Evolutionary conservation across 441 rosid genomes (phyloP).

Genomic region (Hypseocharis bilobata): DNA sequence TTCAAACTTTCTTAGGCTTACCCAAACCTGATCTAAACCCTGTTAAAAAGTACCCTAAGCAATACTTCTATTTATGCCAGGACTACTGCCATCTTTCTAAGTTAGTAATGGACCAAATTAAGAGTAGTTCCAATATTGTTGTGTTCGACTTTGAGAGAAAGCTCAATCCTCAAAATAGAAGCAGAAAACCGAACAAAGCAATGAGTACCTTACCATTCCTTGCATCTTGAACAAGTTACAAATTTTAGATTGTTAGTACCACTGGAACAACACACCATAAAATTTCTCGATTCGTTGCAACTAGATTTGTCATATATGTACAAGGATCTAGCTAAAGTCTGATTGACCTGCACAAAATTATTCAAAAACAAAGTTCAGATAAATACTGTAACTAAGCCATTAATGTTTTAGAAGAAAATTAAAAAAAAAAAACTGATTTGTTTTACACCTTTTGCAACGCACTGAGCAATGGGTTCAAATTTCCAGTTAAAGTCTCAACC

Average conservation of each 20-base stretch:
- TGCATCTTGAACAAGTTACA: conserved; percentile 41
- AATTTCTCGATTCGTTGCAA: conserved; percentile 22
- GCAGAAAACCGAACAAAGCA: conserved; percentile 10
- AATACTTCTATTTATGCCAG: no score
- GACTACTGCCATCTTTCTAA: no score
- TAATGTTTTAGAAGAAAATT: conserved; percentile 1
- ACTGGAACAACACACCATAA: conserved; percentile 36
- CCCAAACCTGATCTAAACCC: no score
- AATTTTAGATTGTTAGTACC: conserved; percentile 27
- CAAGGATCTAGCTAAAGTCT: conserved; percentile 43
- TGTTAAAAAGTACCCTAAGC: no score
- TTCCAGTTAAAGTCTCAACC: conserved; percentile 28
- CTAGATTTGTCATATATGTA: conserved; percentile 33
- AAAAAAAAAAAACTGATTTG: not conserved
- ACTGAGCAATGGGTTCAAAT: conserved; percentile 27
- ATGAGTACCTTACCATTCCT: conserved; percentile 47
- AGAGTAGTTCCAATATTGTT: no score
- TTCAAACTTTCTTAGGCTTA: no score
- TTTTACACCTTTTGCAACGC: conserved; percentile 43
- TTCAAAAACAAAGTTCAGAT: conserved; percentile 17
- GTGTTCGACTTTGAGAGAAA: no score
- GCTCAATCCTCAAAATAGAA: not conserved
- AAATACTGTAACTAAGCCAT: conserved; percentile 4
- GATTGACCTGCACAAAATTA: conserved; percentile 39
- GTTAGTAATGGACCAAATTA: conserved; percentile 1